These are phyloP conservation scores for Penicillium frequentans DNA, from an alignment of 2,329 filamentous ascomycete genomes.

Conservation along the genomic window DNA sequence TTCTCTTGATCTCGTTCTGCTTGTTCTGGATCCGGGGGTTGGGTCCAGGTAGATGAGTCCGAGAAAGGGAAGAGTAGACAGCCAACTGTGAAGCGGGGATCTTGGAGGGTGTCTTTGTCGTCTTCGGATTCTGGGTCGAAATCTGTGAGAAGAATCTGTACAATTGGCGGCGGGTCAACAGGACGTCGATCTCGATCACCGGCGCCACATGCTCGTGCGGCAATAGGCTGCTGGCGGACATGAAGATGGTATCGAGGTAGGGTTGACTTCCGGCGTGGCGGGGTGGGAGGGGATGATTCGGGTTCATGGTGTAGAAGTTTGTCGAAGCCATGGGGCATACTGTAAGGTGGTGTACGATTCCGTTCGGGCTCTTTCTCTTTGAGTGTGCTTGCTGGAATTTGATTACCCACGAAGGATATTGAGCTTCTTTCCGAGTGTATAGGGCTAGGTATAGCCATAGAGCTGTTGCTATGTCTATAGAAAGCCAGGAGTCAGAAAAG, in stretches of 20 bases:
- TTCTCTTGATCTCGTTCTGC: conserved; percentile 4
- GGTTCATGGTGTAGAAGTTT: conserved; percentile 36
- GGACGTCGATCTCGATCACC: conserved; percentile 48
- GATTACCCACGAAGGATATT: conserved; percentile 12
- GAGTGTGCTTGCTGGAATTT: conserved; percentile 5
- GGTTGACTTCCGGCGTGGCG: conserved; percentile 22
- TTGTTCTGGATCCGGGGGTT: conserved; percentile 18
- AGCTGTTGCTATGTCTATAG: conserved; percentile 28
- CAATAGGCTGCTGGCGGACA: conserved; percentile 48
- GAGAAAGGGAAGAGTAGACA: conserved; percentile 43
- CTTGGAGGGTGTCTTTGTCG: conserved; percentile 41
- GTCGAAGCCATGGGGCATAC: conserved; percentile 39
- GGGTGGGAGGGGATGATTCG: conserved; percentile 21
- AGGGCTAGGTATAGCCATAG: conserved; percentile 29
- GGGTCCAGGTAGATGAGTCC: conserved; percentile 12
- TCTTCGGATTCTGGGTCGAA: conserved; percentile 41
- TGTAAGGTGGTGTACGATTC: conserved; percentile 19
- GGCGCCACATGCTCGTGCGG: conserved; percentile 47
- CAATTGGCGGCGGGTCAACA: conserved; percentile 49
- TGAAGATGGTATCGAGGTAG: conserved; percentile 40
- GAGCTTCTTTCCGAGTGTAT: conserved; percentile 30
- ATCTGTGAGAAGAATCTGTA: conserved; percentile 47
- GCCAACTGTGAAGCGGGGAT: conserved; percentile 44
- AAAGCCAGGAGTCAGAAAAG: conserved; percentile 19
- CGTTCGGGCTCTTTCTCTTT: conserved; percentile 8